A percentile compares a stretch with the other conserved stretches of the same genome.
phyloP scores from a whole-genome alignment of 805 yeast species.

The Saturnispora dispora region DNA sequence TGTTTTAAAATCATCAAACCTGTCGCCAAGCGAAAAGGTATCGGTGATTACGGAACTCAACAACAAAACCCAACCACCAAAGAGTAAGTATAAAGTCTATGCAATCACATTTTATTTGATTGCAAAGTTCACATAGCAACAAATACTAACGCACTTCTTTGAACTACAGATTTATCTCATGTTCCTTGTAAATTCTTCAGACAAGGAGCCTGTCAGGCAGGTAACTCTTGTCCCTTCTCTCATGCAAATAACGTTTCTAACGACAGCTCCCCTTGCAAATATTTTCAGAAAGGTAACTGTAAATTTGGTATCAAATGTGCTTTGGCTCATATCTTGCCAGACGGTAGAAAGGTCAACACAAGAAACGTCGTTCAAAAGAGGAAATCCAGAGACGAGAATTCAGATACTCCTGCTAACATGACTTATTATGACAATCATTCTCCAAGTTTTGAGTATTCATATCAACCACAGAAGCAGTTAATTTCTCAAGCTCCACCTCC shows the following conservation, averaged over 20 bases:
- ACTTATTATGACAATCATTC: neutral
- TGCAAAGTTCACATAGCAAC: neutral
- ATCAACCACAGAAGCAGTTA: neutral
- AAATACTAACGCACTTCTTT: conserved; percentile 1
- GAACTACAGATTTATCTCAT: conserved; percentile 59
- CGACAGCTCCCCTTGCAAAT: conserved; percentile 70
- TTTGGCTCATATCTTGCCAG: conserved; percentile 81
- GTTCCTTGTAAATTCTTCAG: conserved; percentile 93
- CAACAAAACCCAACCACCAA: conserved; percentile 19
- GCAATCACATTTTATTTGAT: neutral
- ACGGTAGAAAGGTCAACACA: conserved; percentile 73
- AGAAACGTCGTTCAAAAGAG: conserved; percentile 20
- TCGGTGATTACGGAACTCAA: conserved; percentile 17
- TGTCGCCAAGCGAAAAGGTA: conserved; percentile 18
- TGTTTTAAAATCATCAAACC: conserved; percentile 15
- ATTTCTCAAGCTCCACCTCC: neutral
- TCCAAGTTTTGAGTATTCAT: neutral
- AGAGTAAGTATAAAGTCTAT: conserved; percentile 14
- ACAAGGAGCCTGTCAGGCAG: conserved; percentile 95
- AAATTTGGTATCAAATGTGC: conserved; percentile 94
- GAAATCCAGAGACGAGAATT: neutral
- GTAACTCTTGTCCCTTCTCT: conserved; percentile 82
- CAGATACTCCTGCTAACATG: conserved; percentile 4
- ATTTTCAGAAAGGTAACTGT: conserved; percentile 93
- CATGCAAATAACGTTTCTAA: conserved; percentile 57